These are phyloP conservation scores for Quercus phellos DNA, from an alignment of 331 rosid genomes.

Conservation along the genomic window DNA sequence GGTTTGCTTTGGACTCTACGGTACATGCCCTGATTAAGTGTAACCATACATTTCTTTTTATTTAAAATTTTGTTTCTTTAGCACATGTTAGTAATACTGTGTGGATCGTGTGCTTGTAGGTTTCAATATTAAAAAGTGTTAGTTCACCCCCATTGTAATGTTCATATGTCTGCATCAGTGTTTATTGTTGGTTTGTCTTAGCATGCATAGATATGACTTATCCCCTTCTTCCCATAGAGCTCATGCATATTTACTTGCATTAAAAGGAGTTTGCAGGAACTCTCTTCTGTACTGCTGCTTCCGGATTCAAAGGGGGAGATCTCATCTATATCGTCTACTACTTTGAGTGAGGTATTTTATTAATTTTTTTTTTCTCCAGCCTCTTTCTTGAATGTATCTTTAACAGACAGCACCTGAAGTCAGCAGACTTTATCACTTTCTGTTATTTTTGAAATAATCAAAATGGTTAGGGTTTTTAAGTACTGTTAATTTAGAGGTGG, in stretches of 20 bases:
- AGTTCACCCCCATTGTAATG: background rate
- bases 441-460: background rate
- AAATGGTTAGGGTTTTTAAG: no score
- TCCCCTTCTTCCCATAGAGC: constrained; percentile 17
- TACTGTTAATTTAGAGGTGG: no score
- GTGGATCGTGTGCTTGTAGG: background rate
- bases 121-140: background rate
- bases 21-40: constrained; percentile 40
- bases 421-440: constrained; percentile 8
- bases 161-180: background rate
- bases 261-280: constrained; percentile 86
- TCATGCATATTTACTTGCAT: constrained; percentile 21
- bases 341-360: constrained; percentile 44
- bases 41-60: constrained; percentile 14
- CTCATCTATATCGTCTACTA: constrained; percentile 36
- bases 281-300: constrained; percentile 57
- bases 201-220: background rate
- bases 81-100: constrained; percentile 10
- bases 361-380: background rate
- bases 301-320: constrained; percentile 39
- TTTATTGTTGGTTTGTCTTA: constrained; percentile 5
- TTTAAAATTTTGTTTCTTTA: constrained; percentile 12
- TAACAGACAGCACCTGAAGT: constrained; percentile 1
- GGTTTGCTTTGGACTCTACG: constrained; percentile 88
- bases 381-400: constrained; percentile 5